Conservation (phyloP, 805 yeast genomes). For the Nakazawaea wickerhamii region DNA sequence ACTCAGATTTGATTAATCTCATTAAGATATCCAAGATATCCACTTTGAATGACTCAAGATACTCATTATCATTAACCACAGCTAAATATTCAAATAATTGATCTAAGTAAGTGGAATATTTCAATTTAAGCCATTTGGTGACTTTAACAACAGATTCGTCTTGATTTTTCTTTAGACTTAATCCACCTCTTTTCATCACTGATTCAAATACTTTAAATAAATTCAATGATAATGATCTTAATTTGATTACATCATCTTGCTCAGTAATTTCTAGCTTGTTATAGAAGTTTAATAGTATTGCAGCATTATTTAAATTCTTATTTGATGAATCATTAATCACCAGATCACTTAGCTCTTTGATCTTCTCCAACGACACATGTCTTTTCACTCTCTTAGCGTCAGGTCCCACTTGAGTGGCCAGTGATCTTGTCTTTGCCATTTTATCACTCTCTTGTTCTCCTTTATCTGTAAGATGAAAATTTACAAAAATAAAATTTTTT, state of each 20-base stretch:
- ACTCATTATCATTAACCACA: slow-evolving; percentile 35
- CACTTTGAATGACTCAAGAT: slow-evolving; percentile 41
- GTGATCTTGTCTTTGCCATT: too few species aligned
- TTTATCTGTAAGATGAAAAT: slow-evolving; percentile 10
- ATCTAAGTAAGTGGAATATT: slow-evolving; percentile 49
- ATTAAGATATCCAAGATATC: slow-evolving; percentile 49
- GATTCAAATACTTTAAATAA: slow-evolving; percentile 44
- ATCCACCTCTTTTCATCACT: slow-evolving; percentile 36
- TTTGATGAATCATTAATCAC: slow-evolving; percentile 33
- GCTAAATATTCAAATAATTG: slow-evolving; percentile 37
- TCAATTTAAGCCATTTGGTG: slow-evolving; percentile 58
- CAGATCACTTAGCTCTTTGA: slow-evolving; percentile 22
- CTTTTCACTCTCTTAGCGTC: not conserved
- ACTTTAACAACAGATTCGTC: slow-evolving; percentile 44
- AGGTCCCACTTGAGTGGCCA: too few species aligned
- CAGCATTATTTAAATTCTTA: slow-evolving; percentile 51
- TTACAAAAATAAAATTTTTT: too few species aligned
- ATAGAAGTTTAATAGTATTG: slow-evolving; percentile 37
- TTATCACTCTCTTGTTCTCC: slow-evolving; percentile 3
- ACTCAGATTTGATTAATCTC: slow-evolving; percentile 54
- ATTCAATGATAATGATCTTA: slow-evolving; percentile 36
- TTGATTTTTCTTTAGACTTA: slow-evolving; percentile 28
- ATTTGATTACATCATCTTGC: slow-evolving; percentile 18
- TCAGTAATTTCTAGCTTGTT: slow-evolving; percentile 18
- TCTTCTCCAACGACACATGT: slow-evolving; percentile 18